Base-by-base conservation (phyloP, 805 yeast genomes). In the Suhomyces tanzawaensis region DNA sequence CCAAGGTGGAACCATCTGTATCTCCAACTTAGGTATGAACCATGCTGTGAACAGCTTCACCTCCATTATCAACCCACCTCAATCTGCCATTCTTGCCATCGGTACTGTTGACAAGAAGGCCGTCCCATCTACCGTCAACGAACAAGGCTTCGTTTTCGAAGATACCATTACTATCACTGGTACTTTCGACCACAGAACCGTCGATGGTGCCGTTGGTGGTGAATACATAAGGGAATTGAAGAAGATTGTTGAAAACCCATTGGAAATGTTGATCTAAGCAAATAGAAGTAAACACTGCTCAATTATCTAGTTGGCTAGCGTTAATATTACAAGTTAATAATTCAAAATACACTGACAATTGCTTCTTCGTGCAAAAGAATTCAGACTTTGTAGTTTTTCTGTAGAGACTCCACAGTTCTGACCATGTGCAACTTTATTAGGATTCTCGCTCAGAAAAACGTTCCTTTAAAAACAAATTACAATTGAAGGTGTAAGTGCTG, bases 21-120 rank as follows among this genome's bases (percentile, higher is more conserved):
- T 93, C 60, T 93, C 98, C 50, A 93, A 93, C 83, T 75, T 93
- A 76, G 99, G 99, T 62, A 93, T 93, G 99, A 93, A 93, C 81
- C 79, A 72, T 41, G 98, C 99, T 39, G 97, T 91, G 32, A 75
- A 81, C 48, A 58, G 84, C 62, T 93, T 93, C 81, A 91, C 99
- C 21, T 91, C 99, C 25, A 93, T 93, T 68, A 82, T 93, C 66
- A 93, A 93, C 79, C 98, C 96, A 46, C 99, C 99, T 38, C 99
- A 91, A 71, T 76, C 90, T 36, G 82, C 96, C 35, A 93, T 93
- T 57, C 69, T 93, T 55, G 99, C 99, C 46, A 78, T 93, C 53
- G 96, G 96, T 56, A 91, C 99, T 26, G 81, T 83, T 44, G 88
- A 85, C 64, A 88, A 87, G 74, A 84, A 80, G 60, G 96, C 98